Percentiles rank a stretch among this genome's conserved stretches.
phyloP scores from a whole-genome alignment of 495 filamentous ascomycete species.

The Neurospora hispaniola region DNA sequence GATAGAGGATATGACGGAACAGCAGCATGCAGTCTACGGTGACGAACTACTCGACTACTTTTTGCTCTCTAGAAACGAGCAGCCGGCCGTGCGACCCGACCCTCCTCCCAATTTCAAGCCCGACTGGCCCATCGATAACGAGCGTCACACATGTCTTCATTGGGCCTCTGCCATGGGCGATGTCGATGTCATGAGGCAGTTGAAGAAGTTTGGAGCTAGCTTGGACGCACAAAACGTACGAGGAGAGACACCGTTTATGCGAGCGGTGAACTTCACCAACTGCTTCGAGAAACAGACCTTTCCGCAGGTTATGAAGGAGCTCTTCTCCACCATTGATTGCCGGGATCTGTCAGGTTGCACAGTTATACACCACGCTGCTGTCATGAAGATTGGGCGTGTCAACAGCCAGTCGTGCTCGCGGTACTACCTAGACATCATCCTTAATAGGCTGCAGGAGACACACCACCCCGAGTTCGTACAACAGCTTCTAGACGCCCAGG shows the following conservation, averaged over 20 bases:
- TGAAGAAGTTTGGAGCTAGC: conserved; percentile 66
- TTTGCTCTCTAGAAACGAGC: conserved; percentile 63
- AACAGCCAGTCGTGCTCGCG: conserved; percentile 73
- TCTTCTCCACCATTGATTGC: conserved; percentile 63
- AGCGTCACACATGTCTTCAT: conserved; percentile 81
- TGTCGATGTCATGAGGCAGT: conserved; percentile 73
- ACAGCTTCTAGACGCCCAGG: conserved; percentile 58
- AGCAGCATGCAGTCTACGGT: conserved; percentile 78
- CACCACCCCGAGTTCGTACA: conserved; percentile 58
- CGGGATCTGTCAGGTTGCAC: conserved; percentile 70
- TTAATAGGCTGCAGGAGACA: conserved; percentile 68
- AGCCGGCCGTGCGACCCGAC: conserved; percentile 56
- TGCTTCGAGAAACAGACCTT: conserved; percentile 87
- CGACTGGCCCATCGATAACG: conserved; percentile 79
- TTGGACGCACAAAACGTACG: conserved; percentile 57
- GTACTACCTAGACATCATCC: conserved; percentile 86
- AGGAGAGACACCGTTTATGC: conserved; percentile 89
- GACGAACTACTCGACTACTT: conserved; percentile 94
- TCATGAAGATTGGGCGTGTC: conserved; percentile 60
- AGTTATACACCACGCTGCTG: conserved; percentile 85
- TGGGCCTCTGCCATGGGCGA: conserved; percentile 99
- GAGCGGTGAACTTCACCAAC: conserved; percentile 91
- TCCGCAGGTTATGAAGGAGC: conserved; percentile 63
- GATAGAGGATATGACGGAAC: conserved; percentile 57
- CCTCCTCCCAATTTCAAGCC: conserved; percentile 77